Base-by-base conservation (phyloP, 2,329 filamentous ascomycete species). In the Madurella mycetomatis region DNA sequence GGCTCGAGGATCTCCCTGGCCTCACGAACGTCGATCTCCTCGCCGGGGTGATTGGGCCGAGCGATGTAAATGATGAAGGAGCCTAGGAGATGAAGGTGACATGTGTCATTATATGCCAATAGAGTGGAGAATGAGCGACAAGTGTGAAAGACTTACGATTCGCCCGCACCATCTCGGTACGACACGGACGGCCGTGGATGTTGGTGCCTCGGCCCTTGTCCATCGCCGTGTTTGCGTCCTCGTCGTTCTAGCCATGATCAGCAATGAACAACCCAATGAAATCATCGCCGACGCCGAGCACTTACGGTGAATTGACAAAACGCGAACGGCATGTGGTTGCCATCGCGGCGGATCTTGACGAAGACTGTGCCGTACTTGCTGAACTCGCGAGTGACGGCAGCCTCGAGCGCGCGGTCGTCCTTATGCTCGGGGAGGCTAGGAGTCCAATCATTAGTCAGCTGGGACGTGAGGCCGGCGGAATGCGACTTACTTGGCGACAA, bases 221-320 rank as follows among this genome's bases (percentile, higher is more conserved):
- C 49, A 81, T 69, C 17, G 82, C 83, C 13, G 54, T 61, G 16
- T 73, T 65, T 1, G 83, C 82, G 1, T 72, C 70, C 0, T 71
- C 65, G 32, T 75, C 70, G 12, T 71, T 74, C 80, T 83, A 57
- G 25, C 31, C 53, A 75, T 50, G 73, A 65, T 47, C 11, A 47
- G 16, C 4, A 9, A 5, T 5, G 15, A n/a, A 8, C 11, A 4
- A 34, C 13, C 60, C 19, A 57, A 49, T 42, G 19, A 45, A 1
- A 15, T 25, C 9, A 39, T 19, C 15, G 1, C 1, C 8, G 18
- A 19, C 7, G 15, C 7, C 12, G 1, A 39, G 2, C 25, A 69
- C 78, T 72, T 64, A 84, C 83, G 1, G 79, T 84, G 62, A 75
- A 87, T 62, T 86, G 84, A 18, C 76, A 78, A 60, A 86, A 86